phyloP scores from a whole-genome alignment of 371 early-diverging fungal species.

The Smittium mucronatum region DNA sequence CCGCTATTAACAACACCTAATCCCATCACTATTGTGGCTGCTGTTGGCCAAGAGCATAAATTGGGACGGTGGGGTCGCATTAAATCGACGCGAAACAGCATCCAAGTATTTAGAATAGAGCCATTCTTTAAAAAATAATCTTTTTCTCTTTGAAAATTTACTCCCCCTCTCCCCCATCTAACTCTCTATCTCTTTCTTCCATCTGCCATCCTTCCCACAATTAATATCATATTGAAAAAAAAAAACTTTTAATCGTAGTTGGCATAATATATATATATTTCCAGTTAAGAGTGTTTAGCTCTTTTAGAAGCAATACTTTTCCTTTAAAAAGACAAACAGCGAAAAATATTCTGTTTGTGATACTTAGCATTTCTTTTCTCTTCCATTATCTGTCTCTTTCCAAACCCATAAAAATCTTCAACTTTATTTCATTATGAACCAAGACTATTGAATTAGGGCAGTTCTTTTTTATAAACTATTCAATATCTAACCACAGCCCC shows the following conservation, averaged over 20 bases:
- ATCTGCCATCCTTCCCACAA: not conserved
- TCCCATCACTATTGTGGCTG: slow-evolving; percentile 49
- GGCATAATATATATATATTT: not conserved
- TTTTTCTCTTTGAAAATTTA: not conserved
- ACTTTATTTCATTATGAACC: too few species aligned
- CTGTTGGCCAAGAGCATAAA: slow-evolving; percentile 75
- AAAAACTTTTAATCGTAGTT: too few species aligned
- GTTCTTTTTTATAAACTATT: too few species aligned
- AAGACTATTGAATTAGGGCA: too few species aligned
- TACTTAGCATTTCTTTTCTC: too few species aligned
- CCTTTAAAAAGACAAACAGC: too few species aligned
- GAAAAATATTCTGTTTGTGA: too few species aligned
- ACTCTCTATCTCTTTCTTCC: not conserved
- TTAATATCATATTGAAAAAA: not conserved
- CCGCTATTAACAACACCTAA: slow-evolving; percentile 38
- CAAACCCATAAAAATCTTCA: too few species aligned
- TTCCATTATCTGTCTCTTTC: too few species aligned
- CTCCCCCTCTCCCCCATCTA: not conserved
- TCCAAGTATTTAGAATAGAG: not conserved
- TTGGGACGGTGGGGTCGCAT: slow-evolving; percentile 69
- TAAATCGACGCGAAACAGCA: not conserved
- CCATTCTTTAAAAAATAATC: not conserved
- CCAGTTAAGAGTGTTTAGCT: not conserved
- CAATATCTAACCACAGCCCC: too few species aligned
- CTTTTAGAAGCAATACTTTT: not conserved